These are phyloP conservation scores for Citrullus mucosospermus DNA, from an alignment of 306 rosid species.

Conservation along the genomic window DNA sequence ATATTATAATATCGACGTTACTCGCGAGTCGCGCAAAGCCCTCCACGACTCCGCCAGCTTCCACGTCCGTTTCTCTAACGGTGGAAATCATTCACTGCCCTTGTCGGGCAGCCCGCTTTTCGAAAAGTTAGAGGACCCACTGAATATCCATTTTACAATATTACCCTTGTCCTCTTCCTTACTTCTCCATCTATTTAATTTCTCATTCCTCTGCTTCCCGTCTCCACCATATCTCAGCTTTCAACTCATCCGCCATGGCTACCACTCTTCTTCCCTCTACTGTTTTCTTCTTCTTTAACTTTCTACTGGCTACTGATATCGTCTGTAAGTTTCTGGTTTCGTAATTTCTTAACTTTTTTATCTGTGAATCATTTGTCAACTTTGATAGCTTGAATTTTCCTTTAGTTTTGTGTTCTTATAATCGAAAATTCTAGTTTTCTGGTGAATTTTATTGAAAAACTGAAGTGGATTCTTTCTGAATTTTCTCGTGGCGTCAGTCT, in stretches of 20 bases:
- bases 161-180: constrained; percentile 2
- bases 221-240: background rate
- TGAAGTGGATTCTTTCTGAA: background rate
- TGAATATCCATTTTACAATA: background rate
- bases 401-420: background rate
- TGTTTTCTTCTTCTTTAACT: background rate
- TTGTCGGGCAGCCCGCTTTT: constrained; percentile 2
- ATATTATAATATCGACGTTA: background rate
- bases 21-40: background rate
- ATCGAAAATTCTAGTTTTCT: background rate
- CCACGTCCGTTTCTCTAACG: background rate
- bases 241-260: background rate
- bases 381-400: background rate
- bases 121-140: background rate
- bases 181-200: background rate
- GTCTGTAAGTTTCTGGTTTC: background rate
- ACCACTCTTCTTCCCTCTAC: background rate
- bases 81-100: background rate
- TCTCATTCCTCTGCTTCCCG: background rate
- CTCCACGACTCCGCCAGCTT: background rate
- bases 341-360: background rate
- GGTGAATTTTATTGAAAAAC: background rate
- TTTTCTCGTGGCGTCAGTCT: background rate
- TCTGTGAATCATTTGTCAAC: background rate
- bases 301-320: background rate